Conservation (phyloP, 148 eudicot species). For the Pouteria glomerata region DNA sequence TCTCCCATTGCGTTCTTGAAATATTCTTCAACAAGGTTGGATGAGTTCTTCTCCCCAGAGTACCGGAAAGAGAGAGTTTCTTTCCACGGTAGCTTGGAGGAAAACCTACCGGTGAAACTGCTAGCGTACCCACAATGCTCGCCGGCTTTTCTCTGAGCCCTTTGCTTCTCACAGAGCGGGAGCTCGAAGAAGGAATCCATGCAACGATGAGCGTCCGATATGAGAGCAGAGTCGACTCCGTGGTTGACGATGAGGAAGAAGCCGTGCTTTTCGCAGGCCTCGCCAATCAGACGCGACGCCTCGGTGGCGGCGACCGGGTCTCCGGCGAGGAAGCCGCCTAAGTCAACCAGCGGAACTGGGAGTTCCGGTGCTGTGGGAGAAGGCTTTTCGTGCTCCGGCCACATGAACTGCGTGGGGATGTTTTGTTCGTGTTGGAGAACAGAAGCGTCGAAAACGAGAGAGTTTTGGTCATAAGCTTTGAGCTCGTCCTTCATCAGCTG, state of each 20-base stretch:
- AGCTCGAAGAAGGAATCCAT: not conserved
- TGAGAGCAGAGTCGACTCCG: not conserved
- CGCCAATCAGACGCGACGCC: not conserved
- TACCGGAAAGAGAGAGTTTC: not conserved
- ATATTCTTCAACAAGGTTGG: not conserved
- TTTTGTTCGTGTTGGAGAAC: not conserved
- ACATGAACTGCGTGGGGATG: slow-evolving; percentile 1
- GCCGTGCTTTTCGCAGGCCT: slow-evolving; percentile 8
- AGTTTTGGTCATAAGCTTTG: not conserved
- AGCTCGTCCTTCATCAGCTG: no score
- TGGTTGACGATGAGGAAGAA: slow-evolving; percentile 4
- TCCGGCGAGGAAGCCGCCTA: slow-evolving; percentile 9
- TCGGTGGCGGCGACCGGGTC: not conserved
- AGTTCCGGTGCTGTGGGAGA: not conserved
- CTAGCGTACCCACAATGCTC: slow-evolving; percentile 6
- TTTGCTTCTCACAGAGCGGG: slow-evolving; percentile 5
- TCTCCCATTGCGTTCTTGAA: not conserved
- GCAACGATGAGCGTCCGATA: not conserved
- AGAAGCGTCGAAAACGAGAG: not conserved
- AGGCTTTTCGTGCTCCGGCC: slow-evolving; percentile 11
- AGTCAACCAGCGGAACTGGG: not conserved
- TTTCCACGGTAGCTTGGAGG: slow-evolving; percentile 12
- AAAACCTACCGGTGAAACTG: slow-evolving; percentile 8
- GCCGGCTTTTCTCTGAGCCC: slow-evolving; percentile 1
- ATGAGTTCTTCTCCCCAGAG: not conserved